phyloP scores from a whole-genome alignment of 1,284 basidiomycete species.

The Xanthoconium separans region DNA sequence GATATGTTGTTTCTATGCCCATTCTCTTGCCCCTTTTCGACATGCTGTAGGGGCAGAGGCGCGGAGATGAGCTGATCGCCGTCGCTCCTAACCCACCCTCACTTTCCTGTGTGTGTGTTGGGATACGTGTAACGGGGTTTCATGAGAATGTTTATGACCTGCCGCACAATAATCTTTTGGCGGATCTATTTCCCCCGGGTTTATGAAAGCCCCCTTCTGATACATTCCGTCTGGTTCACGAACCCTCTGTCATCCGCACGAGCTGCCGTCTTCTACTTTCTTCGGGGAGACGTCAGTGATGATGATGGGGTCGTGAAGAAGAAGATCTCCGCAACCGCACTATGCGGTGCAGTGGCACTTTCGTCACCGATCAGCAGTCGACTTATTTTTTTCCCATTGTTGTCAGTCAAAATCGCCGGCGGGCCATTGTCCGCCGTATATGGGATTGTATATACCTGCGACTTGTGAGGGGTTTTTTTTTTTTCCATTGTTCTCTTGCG shows the following conservation, averaged over 20 bases:
- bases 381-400: conserved; percentile 11
- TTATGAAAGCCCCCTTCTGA: conserved; percentile 1
- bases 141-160: conserved; percentile 8
- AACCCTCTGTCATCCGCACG: not conserved
- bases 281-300: not conserved
- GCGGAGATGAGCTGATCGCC: conserved; percentile 34
- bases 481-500: conserved; percentile 19
- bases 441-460: conserved; percentile 10
- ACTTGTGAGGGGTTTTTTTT: not conserved
- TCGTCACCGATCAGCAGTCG: not conserved
- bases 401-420: not conserved
- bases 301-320: conserved; percentile 1
- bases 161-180: conserved; percentile 5
- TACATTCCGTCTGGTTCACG: conserved; percentile 2
- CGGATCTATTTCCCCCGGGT: conserved; percentile 1
- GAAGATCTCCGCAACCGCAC: conserved; percentile 13
- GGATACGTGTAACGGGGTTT: conserved; percentile 12
- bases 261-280: not conserved
- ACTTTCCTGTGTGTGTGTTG: conserved; percentile 13
- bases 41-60: conserved; percentile 11
- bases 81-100: conserved; percentile 20
- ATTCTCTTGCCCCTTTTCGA: conserved; percentile 9
- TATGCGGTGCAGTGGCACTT: conserved; percentile 11
- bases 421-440: conserved; percentile 26
- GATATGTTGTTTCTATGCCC: conserved; percentile 3